Conservation (phyloP, 257 asterid genomes). For the Solanum chilense region DNA sequence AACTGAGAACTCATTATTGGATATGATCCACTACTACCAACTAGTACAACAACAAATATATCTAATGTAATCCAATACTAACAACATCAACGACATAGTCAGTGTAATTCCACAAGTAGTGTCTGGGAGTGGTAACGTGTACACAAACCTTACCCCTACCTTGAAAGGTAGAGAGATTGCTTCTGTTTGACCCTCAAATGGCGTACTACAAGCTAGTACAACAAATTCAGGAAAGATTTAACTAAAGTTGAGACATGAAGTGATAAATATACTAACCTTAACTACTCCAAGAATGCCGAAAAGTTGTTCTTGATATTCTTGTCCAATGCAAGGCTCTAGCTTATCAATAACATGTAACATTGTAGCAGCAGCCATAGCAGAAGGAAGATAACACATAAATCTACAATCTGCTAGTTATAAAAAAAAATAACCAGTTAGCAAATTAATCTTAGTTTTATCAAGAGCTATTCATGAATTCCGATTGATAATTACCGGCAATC, state of each 20-base stretch:
- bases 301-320: slow-evolving; percentile 41
- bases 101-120: neutral
- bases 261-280: slow-evolving; percentile 29
- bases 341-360: slow-evolving; percentile 54
- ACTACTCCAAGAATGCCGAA: slow-evolving; percentile 51
- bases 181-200: neutral
- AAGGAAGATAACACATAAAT: slow-evolving; percentile 49
- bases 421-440: neutral
- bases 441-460: neutral
- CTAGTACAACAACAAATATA: neutral
- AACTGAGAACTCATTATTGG: neutral
- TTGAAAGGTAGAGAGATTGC: neutral
- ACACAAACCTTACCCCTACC: neutral
- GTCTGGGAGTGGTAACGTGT: neutral
- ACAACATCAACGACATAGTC: neutral
- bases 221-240: neutral
- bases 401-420: slow-evolving; percentile 43
- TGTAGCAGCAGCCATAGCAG: slow-evolving; percentile 76
- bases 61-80: neutral
- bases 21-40: neutral
- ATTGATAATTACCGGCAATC: slow-evolving; percentile 20
- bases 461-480: neutral
- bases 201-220: neutral
- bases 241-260: neutral
- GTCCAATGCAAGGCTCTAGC: slow-evolving; percentile 39